Evolutionary conservation across 148 eudicot species (phyloP).

Genomic region (Camellia lanceoleosa): DNA sequence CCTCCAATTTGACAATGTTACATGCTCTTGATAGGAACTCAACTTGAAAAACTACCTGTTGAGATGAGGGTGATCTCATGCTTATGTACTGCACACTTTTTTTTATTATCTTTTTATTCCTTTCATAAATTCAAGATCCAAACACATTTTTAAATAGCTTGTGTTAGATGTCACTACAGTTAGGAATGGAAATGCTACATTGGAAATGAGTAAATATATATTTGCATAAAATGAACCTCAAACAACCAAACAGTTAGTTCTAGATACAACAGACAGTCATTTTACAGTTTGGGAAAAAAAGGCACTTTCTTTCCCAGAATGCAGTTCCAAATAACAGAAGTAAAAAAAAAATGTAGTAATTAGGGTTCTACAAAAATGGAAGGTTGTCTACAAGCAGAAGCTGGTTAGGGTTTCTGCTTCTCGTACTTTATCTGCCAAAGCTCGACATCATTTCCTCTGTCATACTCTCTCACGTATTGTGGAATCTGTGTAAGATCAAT

Average conservation of each 20-base stretch:
- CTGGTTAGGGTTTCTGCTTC: conserved; percentile 14
- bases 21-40: no score
- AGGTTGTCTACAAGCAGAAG: neutral
- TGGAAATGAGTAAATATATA: neutral
- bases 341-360: neutral
- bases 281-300: neutral
- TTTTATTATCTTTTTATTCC: no score
- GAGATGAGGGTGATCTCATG: no score
- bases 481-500: conserved; percentile 68
- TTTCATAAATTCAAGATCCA: no score
- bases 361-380: neutral
- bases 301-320: neutral
- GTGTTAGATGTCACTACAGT: neutral
- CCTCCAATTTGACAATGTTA: no score
- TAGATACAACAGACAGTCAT: neutral
- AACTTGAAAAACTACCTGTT: no score
- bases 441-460: conserved; percentile 76
- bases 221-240: neutral
- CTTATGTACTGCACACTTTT: no score
- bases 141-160: no score
- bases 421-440: conserved; percentile 66
- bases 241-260: neutral
- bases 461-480: conserved; percentile 66
- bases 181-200: no score
- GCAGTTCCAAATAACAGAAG: neutral